phyloP scores from a whole-genome alignment of 2,329 filamentous ascomycete genomes.

The Pseudogymnoascus sp. region DNA sequence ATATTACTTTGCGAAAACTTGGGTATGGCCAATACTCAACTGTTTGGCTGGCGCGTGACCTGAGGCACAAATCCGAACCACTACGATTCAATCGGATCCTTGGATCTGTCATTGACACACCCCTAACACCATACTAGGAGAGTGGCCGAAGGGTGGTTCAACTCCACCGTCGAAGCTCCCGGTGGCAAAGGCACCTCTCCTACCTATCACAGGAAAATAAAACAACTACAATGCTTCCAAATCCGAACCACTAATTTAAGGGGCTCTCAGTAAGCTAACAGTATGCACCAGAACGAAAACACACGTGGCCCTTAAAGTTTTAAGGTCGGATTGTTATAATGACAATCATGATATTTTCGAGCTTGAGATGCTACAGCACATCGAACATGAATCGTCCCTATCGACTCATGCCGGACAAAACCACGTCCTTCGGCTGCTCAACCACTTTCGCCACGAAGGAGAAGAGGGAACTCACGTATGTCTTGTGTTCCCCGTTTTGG shows the following conservation, averaged over 20 bases:
- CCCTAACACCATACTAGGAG: too few relatives aligned
- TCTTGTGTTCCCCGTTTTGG: background rate
- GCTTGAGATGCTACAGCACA: background rate
- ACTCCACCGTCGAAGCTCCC: too few relatives aligned
- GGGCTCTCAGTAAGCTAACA: background rate
- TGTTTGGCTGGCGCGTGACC: background rate
- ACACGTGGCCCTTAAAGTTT: background rate
- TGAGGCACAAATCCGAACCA: background rate
- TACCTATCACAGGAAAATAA: too few relatives aligned
- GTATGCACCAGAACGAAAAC: background rate
- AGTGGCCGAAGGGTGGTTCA: too few relatives aligned
- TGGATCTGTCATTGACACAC: too few relatives aligned
- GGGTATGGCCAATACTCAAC: background rate
- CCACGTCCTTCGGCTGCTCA: background rate
- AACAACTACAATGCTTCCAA: background rate
- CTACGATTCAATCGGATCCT: too few relatives aligned
- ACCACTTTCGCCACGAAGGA: background rate
- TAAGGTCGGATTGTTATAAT: background rate
- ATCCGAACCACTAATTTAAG: background rate
- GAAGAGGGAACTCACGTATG: background rate
- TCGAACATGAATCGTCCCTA: background rate
- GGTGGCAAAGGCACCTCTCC: too few relatives aligned
- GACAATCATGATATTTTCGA: background rate
- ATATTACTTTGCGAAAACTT: background rate
- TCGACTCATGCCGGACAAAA: background rate